Percentiles rank a stretch among this genome's conserved stretches.
Evolutionary conservation across 106 monocot genomes (phyloP).

Genomic region (Platanthera zijinensis): DNA sequence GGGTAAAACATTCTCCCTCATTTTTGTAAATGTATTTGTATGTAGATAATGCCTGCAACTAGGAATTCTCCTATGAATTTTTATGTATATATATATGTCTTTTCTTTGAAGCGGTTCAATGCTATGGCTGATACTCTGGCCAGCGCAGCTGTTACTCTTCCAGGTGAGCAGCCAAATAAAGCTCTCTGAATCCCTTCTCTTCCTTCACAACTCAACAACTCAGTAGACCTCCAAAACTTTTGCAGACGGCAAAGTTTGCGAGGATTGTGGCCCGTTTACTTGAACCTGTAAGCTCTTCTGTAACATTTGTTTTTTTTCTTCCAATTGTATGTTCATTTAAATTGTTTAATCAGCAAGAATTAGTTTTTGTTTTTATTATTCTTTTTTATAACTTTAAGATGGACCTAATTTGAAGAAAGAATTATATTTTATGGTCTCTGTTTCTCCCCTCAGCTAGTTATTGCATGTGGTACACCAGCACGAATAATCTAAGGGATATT

Average conservation of each 20-base stretch:
- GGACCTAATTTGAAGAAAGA: too few species aligned
- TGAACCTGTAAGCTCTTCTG: not conserved
- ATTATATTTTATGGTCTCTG: too few species aligned
- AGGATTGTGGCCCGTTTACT: not conserved
- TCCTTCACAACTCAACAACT: not conserved
- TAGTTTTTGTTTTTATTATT: too few species aligned
- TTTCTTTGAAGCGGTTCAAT: conserved; percentile 47
- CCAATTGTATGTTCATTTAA: too few species aligned
- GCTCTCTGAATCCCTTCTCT: not conserved
- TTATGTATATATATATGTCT: not conserved
- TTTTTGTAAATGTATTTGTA: not conserved
- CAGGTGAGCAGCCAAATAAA: conserved; percentile 15
- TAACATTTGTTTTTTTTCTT: not conserved
- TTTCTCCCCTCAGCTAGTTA: too few species aligned
- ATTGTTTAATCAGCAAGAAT: too few species aligned
- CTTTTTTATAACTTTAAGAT: too few species aligned
- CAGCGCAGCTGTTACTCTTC: conserved; percentile 42
- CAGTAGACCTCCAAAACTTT: not conserved
- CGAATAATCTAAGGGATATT: too few species aligned
- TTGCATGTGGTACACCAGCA: too few species aligned
- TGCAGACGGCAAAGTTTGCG: not conserved
- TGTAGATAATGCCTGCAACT: not conserved
- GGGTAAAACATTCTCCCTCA: conserved; percentile 23
- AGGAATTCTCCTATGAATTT: too few species aligned
- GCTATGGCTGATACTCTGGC: conserved; percentile 60